Evolutionary conservation across 179 eudicot genomes (phyloP).

Genomic region (Spinacia oleracea): DNA sequence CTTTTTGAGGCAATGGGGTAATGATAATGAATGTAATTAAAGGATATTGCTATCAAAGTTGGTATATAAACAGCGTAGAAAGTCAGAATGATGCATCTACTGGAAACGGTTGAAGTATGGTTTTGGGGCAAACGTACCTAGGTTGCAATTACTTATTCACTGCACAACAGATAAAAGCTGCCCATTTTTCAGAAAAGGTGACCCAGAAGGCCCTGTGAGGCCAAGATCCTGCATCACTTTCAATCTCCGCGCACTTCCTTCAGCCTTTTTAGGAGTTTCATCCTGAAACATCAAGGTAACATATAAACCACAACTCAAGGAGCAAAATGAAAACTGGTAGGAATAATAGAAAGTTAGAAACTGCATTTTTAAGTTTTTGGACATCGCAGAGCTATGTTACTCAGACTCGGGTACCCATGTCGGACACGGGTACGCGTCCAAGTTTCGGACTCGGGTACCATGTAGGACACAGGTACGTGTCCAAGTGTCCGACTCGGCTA

Average conservation of each 20-base stretch:
- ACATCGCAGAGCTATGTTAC: not conserved
- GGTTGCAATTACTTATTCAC: not conserved
- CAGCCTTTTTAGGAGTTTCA: constrained; percentile 29
- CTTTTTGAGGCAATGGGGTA: no score
- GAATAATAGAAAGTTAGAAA: not conserved
- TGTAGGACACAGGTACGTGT: no score
- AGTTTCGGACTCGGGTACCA: no score
- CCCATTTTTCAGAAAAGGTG: constrained; percentile 46
- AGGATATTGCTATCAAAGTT: no score
- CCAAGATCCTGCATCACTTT: constrained; percentile 71
- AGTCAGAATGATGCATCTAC: no score
- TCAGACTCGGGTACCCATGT: no score
- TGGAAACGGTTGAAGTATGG: no score
- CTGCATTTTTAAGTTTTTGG: not conserved
- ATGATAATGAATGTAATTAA: no score
- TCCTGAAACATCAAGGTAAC: constrained; percentile 25
- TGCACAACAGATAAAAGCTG: constrained; percentile 22
- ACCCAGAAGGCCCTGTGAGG: constrained; percentile 59
- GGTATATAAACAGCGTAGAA: no score
- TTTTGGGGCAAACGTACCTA: not conserved
- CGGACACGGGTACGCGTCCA: no score
- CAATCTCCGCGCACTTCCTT: constrained; percentile 44
- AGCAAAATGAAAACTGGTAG: not conserved
- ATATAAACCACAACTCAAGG: not conserved
- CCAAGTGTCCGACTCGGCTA: no score